These are phyloP conservation scores for Penicillium paxilli DNA, from an alignment of 495 filamentous ascomycete species.

Conservation along the genomic window DNA sequence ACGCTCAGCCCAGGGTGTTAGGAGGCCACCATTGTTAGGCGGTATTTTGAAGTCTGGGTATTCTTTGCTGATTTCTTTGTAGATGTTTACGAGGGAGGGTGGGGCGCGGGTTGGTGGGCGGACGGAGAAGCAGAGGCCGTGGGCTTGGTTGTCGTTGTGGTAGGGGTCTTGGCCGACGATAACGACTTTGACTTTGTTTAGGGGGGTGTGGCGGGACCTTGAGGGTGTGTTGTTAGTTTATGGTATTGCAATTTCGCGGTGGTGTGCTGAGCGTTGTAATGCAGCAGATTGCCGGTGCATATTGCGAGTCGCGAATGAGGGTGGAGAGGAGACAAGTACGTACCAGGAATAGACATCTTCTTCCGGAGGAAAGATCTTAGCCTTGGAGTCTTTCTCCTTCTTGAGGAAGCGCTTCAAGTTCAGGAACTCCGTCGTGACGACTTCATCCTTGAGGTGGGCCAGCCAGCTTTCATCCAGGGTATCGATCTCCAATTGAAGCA, in stretches of 20 bases:
- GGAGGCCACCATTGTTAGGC: slow-evolving; percentile 71
- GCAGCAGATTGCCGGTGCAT: too few relatives aligned
- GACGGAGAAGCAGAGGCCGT: slow-evolving; percentile 93
- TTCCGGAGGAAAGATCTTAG: slow-evolving; percentile 79
- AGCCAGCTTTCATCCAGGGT: slow-evolving; percentile 92
- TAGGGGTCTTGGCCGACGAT: slow-evolving; percentile 97
- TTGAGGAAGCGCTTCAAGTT: slow-evolving; percentile 85
- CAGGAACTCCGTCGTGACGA: slow-evolving; percentile 75
- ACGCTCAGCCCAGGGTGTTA: slow-evolving; percentile 90
- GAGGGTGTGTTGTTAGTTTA: background rate
- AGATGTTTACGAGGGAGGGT: slow-evolving; percentile 89
- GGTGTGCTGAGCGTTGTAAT: background rate
- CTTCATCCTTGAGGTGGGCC: slow-evolving; percentile 78
- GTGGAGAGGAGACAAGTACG: slow-evolving; percentile 1
- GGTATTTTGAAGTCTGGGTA: slow-evolving; percentile 79
- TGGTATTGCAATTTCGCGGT: background rate
- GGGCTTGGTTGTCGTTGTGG: slow-evolving; percentile 93
- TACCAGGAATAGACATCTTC: slow-evolving; percentile 96
- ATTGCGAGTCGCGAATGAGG: background rate
- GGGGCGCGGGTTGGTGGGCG: slow-evolving; percentile 85
- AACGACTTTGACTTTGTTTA: slow-evolving; percentile 81
- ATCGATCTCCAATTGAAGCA: slow-evolving; percentile 86
- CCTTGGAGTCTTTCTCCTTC: slow-evolving; percentile 67
- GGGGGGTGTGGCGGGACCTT: slow-evolving; percentile 91
- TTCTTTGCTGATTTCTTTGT: slow-evolving; percentile 78